Conservation (phyloP, 257 asterid genomes). For the Primulina eburnea region DNA sequence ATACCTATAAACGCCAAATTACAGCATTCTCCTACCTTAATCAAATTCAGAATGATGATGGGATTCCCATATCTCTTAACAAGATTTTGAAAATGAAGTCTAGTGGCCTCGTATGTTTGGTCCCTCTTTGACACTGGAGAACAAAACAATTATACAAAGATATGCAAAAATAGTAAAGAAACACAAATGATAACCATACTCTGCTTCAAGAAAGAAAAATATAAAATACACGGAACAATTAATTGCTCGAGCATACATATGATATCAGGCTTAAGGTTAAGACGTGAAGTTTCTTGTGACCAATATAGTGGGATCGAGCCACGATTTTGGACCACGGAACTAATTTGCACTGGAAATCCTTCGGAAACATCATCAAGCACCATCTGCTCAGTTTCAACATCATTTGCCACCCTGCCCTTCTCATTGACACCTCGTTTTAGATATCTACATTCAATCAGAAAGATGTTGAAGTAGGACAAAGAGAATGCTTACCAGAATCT, state of each 20-base stretch:
- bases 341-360: constrained; percentile 66
- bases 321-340: constrained; percentile 95
- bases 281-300: constrained; percentile 97
- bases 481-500: constrained; percentile 16
- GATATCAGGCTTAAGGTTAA: constrained; percentile 88
- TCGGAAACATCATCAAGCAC: constrained; percentile 73
- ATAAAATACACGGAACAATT: not conserved
- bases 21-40: constrained; percentile 57
- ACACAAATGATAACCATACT: not conserved
- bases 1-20: constrained; percentile 17
- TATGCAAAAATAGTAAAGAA: not conserved
- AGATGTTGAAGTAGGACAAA: constrained; percentile 16
- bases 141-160: constrained; percentile 17
- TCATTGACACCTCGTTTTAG: constrained; percentile 93
- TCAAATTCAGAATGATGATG: constrained; percentile 82
- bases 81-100: constrained; percentile 90
- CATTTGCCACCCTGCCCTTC: constrained; percentile 92
- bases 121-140: constrained; percentile 87
- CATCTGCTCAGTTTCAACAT: constrained; percentile 94
- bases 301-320: constrained; percentile 98
- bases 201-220: not conserved
- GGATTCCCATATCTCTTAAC: constrained; percentile 90
- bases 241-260: constrained; percentile 55
- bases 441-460: constrained; percentile 53
- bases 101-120: constrained; percentile 81